Conservation (phyloP, 345 rosid species). For the Hypericum androsaemum region DNA sequence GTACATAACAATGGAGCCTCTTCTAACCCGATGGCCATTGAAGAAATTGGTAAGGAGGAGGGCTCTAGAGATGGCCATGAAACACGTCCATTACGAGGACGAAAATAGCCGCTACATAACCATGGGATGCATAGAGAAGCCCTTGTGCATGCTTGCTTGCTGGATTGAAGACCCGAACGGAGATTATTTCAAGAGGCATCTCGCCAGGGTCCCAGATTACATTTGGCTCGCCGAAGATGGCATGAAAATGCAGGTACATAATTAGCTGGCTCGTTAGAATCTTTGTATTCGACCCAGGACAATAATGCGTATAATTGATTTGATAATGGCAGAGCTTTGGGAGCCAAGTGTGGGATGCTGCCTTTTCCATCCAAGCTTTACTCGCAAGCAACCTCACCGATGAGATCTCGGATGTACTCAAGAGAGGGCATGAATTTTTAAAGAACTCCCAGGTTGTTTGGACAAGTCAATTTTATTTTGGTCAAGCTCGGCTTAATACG, state of each 20-base stretch:
- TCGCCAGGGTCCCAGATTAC: constrained; percentile 43
- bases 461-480: not conserved
- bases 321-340: constrained; percentile 35
- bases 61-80: too few species aligned
- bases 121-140: constrained; percentile 32
- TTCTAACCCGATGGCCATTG: too few species aligned
- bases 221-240: constrained; percentile 70
- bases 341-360: constrained; percentile 57
- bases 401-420: constrained; percentile 27
- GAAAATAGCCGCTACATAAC: too few species aligned
- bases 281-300: not conserved
- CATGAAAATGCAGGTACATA: constrained; percentile 43
- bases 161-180: constrained; percentile 66
- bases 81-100: too few species aligned
- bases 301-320: not conserved
- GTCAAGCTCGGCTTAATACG: not conserved
- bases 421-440: constrained; percentile 28
- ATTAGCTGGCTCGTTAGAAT: too few species aligned
- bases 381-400: constrained; percentile 24
- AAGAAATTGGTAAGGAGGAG: too few species aligned
- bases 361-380: constrained; percentile 34
- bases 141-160: constrained; percentile 50
- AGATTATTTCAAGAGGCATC: constrained; percentile 42
- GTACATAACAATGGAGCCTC: too few species aligned
- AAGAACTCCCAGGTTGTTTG: constrained; percentile 41